Percentiles rank a stretch among this genome's conserved stretches.
Conservation (phyloP, 2,329 filamentous ascomycete species). For the Alternaria sp. region DNA sequence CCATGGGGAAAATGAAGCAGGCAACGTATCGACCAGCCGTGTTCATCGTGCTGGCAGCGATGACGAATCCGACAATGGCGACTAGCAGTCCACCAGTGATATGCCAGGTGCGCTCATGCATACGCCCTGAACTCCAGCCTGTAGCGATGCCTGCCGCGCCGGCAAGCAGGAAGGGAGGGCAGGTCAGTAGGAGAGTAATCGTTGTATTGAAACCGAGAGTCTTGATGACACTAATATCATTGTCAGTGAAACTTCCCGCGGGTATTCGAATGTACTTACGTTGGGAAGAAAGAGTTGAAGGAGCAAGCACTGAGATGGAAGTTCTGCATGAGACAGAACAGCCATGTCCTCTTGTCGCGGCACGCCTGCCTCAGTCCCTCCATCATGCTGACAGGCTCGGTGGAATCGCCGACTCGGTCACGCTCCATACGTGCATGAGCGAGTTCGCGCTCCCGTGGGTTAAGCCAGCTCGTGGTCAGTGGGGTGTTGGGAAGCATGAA, state of each 20-base stretch:
- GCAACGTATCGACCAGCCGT: slow-evolving; percentile 37
- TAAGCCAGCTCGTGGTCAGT: slow-evolving; percentile 55
- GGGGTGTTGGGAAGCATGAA: slow-evolving; percentile 38
- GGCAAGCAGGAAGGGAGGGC: slow-evolving; percentile 58
- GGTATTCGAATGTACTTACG: slow-evolving; percentile 18
- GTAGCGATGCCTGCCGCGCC: slow-evolving; percentile 56
- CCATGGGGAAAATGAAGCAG: slow-evolving; percentile 41
- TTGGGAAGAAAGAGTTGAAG: slow-evolving; percentile 44
- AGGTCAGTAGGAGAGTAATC: slow-evolving; percentile 46
- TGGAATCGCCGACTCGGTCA: slow-evolving; percentile 57
- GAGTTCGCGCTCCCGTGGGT: slow-evolving; percentile 52
- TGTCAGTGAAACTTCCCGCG: neutral
- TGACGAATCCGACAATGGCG: slow-evolving; percentile 53
- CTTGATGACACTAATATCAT: slow-evolving; percentile 35
- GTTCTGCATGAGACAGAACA: slow-evolving; percentile 44
- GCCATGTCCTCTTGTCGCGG: slow-evolving; percentile 35
- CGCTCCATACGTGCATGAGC: slow-evolving; percentile 47
- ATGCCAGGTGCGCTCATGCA: slow-evolving; percentile 59
- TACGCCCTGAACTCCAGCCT: slow-evolving; percentile 58
- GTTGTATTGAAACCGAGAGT: slow-evolving; percentile 48
- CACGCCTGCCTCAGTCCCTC: slow-evolving; percentile 38
- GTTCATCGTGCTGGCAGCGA: slow-evolving; percentile 35
- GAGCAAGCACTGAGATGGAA: slow-evolving; percentile 36
- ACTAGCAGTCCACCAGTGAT: slow-evolving; percentile 53
- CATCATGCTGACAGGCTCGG: slow-evolving; percentile 30